Percentiles rank a stretch among this genome's conserved stretches.
phyloP scores from a whole-genome alignment of 192 early-diverging fungal species.

The Kappamyces sp. region DNA sequence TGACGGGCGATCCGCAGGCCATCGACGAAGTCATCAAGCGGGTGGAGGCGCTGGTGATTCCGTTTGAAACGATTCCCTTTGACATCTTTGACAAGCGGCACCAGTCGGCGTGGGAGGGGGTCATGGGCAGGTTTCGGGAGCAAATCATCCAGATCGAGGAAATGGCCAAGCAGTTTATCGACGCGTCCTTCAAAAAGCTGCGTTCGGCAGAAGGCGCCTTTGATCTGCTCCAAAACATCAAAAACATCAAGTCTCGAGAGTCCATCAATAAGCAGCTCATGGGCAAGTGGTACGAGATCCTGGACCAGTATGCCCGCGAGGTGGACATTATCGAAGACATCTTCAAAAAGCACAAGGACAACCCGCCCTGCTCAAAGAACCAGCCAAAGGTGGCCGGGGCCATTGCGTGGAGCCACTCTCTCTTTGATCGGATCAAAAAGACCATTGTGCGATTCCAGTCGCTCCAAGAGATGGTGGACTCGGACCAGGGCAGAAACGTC shows the following conservation, averaged over 20 bases:
- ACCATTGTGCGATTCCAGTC: conserved; percentile 61
- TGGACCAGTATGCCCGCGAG: conserved; percentile 55
- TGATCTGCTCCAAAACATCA: conserved; percentile 60
- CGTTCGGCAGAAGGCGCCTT: conserved; percentile 59
- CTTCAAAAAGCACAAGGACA: conserved; percentile 50
- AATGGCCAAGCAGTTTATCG: conserved; percentile 65
- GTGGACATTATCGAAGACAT: conserved; percentile 60
- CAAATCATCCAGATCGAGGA: conserved; percentile 62
- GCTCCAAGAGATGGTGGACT: conserved; percentile 55
- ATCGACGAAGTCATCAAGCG: conserved; percentile 65
- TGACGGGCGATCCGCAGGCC: conserved; percentile 58
- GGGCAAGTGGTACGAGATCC: conserved; percentile 61
- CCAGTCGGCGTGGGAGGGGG: conserved; percentile 50
- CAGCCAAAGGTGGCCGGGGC: conserved; percentile 58
- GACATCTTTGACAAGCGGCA: conserved; percentile 56
- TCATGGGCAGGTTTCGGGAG: conserved; percentile 58
- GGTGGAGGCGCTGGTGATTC: conserved; percentile 53
- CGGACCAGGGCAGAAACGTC: conserved; percentile 52
- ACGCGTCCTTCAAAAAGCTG: conserved; percentile 58
- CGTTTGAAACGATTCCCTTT: conserved; percentile 54
- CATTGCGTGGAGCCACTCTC: conserved; percentile 48
- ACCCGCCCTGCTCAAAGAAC: conserved; percentile 54
- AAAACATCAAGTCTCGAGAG: conserved; percentile 55
- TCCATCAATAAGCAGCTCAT: conserved; percentile 60
- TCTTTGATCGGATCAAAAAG: conserved; percentile 58